Conservation (phyloP, 495 filamentous ascomycete genomes). For the Mycothermus thermophilus region DNA sequence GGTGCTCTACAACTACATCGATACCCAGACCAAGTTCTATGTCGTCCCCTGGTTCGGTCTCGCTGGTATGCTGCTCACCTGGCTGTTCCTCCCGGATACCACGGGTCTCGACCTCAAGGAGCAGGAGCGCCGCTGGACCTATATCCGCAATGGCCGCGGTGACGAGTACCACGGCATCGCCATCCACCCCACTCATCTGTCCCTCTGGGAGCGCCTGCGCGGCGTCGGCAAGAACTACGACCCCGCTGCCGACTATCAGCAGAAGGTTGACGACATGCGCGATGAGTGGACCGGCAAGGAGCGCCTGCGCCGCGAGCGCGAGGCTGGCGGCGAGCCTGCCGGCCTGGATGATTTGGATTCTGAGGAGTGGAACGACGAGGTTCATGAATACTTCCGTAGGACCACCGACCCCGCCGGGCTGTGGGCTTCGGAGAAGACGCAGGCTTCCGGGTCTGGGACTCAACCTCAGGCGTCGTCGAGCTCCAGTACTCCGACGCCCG, state of each 20-base stretch:
- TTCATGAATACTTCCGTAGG: slow-evolving; percentile 30
- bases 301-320: slow-evolving; percentile 11
- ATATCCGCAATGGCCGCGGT: slow-evolving; percentile 57
- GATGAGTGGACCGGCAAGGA: slow-evolving; percentile 31
- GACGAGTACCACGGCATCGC: slow-evolving; percentile 79
- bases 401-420: too few relatives aligned
- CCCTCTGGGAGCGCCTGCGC: slow-evolving; percentile 59
- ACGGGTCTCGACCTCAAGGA: slow-evolving; percentile 89
- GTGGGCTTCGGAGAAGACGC: too few relatives aligned
- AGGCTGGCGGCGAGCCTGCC: slow-evolving; percentile 13
- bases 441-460: too few relatives aligned
- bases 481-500: too few relatives aligned
- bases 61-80: slow-evolving; percentile 61
- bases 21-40: slow-evolving; percentile 61
- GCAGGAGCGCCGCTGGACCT: slow-evolving; percentile 78
- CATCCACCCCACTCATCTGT: slow-evolving; percentile 73
- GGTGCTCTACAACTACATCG: slow-evolving; percentile 81
- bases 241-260: slow-evolving; percentile 59
- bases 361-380: slow-evolving; percentile 28
- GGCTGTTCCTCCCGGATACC: slow-evolving; percentile 76
- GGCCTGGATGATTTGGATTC: slow-evolving; percentile 19
- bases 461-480: too few relatives aligned
- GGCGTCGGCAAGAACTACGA: slow-evolving; percentile 66
- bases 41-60: slow-evolving; percentile 89
- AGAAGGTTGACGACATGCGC: slow-evolving; percentile 66